phyloP scores from a whole-genome alignment of 2,329 filamentous ascomycete genomes.

The Aspergillus pseudoglaucus region DNA sequence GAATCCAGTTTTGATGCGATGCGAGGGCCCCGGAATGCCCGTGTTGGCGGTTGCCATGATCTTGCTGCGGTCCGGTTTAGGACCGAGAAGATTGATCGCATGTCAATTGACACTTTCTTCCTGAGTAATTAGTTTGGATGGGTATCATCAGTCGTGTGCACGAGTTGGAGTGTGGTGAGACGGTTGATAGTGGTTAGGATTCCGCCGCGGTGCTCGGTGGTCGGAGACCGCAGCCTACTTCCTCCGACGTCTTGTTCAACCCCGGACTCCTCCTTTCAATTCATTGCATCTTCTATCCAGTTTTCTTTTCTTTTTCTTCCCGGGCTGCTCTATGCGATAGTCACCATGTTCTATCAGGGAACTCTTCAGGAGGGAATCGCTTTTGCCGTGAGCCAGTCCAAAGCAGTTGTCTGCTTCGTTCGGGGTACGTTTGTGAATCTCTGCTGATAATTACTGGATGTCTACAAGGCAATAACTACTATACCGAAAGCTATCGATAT shows the following conservation, averaged over 20 bases:
- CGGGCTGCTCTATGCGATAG: conserved; percentile 5
- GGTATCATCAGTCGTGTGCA: neutral
- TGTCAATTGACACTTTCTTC: conserved; percentile 6
- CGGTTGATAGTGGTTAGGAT: neutral
- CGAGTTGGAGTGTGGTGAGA: conserved; percentile 8
- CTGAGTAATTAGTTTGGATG: neutral
- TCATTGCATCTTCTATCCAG: neutral
- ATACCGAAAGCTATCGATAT: neutral
- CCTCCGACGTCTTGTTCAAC: conserved; percentile 8
- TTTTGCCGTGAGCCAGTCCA: conserved; percentile 65
- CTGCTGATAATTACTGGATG: conserved; percentile 4
- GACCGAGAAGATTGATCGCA: conserved; percentile 24
- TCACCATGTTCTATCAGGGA: conserved; percentile 72
- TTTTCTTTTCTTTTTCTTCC: neutral
- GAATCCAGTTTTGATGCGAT: conserved; percentile 21
- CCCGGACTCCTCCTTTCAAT: neutral
- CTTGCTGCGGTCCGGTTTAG: conserved; percentile 18
- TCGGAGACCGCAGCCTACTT: conserved; percentile 11
- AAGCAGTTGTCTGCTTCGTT: conserved; percentile 79
- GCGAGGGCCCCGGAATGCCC: conserved; percentile 13
- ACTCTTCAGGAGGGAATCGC: conserved; percentile 74
- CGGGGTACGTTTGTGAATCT: conserved; percentile 49
- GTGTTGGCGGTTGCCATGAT: conserved; percentile 16
- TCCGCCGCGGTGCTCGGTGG: conserved; percentile 13
- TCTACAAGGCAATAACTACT: neutral